Evolutionary conservation across 352 stramenopile species (phyloP), one percentile per base, ranked within the genome.

Genomic region (Globisporangium irregulare): DNA sequence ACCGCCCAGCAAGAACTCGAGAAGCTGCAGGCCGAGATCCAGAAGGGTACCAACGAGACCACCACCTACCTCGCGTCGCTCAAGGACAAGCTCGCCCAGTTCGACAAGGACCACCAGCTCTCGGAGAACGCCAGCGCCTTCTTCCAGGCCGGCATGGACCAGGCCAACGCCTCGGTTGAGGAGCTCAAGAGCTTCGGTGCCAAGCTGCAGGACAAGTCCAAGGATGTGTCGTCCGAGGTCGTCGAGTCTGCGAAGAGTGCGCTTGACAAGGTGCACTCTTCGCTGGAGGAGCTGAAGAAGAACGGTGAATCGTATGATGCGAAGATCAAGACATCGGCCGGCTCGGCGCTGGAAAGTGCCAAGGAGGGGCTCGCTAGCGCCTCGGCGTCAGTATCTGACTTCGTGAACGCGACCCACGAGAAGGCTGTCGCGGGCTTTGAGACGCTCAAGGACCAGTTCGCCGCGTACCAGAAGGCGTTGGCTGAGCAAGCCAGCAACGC

Each of bases 81-180:
- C 60, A 80, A 77, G 68, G 67, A 38, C 62, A 80, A 80, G 63
- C 71, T 84, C 36, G 46, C 65, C 29, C 71, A 79, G 62, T 82
- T 82, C 58, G 76, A 87, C 61, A 72, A 65, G n/a, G 68, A 76
- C 27, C 61, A 86, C 74, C 73, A 76, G 24, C 71, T 73, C 0
- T 73, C 74, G 4, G 75, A 82, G 36, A 75, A 73, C 29, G 60
- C 74, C 55, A 73, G 74, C 46, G 69, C 74, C 25, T 82, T 73
- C 62, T 77, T 85, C 54, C 66, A 81, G 51, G 20, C 64, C 27
- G 75, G 72, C 22, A 79, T 82, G 62, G 78, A 82, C 14, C 29
- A 69, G 59, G 73, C 73, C 58, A 77, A 76, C 50, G 60, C 60
- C 24, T 75, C 75, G 5, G 72, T 83, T 56, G 75, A 81, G 0